Base-by-base conservation (phyloP, 108 stramenopile genomes). In the Nitzschia putrida region DNA sequence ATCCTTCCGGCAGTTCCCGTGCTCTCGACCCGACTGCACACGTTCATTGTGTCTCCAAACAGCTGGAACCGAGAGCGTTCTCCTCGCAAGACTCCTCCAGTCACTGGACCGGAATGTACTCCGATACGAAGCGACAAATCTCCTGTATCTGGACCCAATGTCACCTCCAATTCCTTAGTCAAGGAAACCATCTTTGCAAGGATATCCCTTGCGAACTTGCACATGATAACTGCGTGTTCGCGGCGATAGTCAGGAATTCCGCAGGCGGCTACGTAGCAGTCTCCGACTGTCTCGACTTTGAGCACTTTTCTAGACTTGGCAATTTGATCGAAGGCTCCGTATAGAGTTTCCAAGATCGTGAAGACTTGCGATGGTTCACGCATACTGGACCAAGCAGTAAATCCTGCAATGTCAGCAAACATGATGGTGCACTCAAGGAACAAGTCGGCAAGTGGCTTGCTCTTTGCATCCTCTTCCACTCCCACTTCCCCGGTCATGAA, bases 241-340 rank as follows among this genome's bases (percentile, higher is more conserved):
- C n/a, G 42, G 14, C 57, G 34, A 23, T 60, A 47, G 37, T 49
- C 60, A 1, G 84, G 84, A 39, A 85, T 23, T 40, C 84, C 84
- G 29, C 71, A 51, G 39, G 59, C 67, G 5, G 84, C 84, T 29
- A 85, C 64, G 26, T 85, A 85, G 44, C 84, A 85, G 59, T 85
- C 84, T 10, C 84, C 84, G 4, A 85, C 29, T 3, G 29, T 34
- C 29, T 34, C 29, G 29, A 34, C 29, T 4, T 34, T 34, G 29
- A 34, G 29, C 45, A 83, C 79, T n/a, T 44, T 65, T 63, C 68
- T 42, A 22, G 55, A 20, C 37, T 64, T 59, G 1, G 82, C 82
- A 23, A 68, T 49, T 11, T 22, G 20, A 24, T 78, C 77, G 45
- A 79, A 79, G 0, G 29, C 43, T 14, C 42, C 22, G 52, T 69